A percentile compares a stretch with the other conserved stretches of the same genome.
These are phyloP conservation scores for Periconia macrospinosa DNA, from an alignment of 2,329 filamentous ascomycete genomes.

Conservation along the genomic window DNA sequence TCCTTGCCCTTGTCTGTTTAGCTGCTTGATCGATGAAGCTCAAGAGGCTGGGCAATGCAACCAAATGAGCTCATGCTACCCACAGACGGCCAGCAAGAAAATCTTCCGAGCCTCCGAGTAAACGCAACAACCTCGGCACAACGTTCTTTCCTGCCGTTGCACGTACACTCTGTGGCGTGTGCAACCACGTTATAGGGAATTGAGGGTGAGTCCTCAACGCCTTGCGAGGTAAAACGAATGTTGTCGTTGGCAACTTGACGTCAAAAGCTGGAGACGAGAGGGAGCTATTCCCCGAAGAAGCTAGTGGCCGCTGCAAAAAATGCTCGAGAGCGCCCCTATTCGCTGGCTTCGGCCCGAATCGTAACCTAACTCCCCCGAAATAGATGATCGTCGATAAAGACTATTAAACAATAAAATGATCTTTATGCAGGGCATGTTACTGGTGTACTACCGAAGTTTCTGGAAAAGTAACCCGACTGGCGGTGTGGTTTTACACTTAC, in stretches of 20 bases:
- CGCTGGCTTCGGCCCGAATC: background rate
- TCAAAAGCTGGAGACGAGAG: background rate
- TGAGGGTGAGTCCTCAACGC: background rate
- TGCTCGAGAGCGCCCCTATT: background rate
- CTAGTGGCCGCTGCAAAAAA: background rate
- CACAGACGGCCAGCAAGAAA: background rate
- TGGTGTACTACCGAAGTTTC: background rate
- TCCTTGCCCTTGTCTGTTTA: background rate
- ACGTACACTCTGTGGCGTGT: background rate
- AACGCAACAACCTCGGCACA: background rate
- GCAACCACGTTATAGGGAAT: background rate
- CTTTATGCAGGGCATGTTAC: background rate
- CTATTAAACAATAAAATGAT: background rate
- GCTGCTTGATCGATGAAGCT: constrained; percentile 11
- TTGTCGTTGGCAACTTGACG: background rate
- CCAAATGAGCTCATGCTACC: constrained; percentile 20
- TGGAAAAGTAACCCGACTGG: background rate
- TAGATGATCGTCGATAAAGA: background rate
- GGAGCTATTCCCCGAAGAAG: background rate
- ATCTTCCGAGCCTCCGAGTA: background rate
- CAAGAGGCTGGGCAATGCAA: constrained; percentile 16
- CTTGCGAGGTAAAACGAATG: background rate
- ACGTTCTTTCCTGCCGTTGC: background rate
- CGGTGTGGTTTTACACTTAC: too few species aligned
- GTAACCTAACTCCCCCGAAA: too few species aligned